A percentile compares a stretch with the other conserved stretches of the same genome.
Conservation (phyloP, 441 rosid genomes). For the Corymbia calophylla region DNA sequence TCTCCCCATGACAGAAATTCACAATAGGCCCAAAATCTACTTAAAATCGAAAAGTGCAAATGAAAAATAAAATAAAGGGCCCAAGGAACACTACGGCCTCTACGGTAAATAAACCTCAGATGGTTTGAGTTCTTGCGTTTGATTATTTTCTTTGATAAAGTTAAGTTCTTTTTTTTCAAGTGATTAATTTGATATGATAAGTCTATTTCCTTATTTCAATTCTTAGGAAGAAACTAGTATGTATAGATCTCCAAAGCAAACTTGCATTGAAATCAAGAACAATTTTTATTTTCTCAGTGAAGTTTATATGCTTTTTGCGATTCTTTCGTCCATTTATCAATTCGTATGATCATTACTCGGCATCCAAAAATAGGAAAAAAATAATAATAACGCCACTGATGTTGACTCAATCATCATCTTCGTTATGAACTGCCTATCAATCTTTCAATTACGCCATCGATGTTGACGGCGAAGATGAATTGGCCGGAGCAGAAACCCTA, state of each 20-base stretch:
- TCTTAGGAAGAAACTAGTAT: too few species aligned
- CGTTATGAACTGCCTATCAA: neutral
- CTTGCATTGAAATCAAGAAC: neutral
- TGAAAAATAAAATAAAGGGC: too few species aligned
- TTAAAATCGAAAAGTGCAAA: too few species aligned
- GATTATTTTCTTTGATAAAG: too few species aligned
- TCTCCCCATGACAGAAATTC: too few species aligned
- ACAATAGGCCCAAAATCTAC: too few species aligned
- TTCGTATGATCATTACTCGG: neutral
- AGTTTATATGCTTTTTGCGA: neutral
- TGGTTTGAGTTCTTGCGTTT: too few species aligned
- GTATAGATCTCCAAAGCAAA: neutral
- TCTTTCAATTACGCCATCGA: neutral
- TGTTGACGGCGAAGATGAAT: conserved; percentile 1
- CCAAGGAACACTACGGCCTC: too few species aligned
- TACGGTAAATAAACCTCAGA: too few species aligned
- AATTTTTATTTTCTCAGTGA: neutral
- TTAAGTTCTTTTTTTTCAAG: too few species aligned
- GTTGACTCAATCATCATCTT: conserved; percentile 2
- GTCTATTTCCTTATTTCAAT: too few species aligned
- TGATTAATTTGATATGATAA: too few species aligned
- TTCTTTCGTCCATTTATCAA: neutral
- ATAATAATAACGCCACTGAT: neutral
- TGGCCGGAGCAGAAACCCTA: conserved; percentile 13
- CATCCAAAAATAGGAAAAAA: neutral